phyloP scores from a whole-genome alignment of 1,284 basidiomycete genomes.

The Schizophyllum amplum region DNA sequence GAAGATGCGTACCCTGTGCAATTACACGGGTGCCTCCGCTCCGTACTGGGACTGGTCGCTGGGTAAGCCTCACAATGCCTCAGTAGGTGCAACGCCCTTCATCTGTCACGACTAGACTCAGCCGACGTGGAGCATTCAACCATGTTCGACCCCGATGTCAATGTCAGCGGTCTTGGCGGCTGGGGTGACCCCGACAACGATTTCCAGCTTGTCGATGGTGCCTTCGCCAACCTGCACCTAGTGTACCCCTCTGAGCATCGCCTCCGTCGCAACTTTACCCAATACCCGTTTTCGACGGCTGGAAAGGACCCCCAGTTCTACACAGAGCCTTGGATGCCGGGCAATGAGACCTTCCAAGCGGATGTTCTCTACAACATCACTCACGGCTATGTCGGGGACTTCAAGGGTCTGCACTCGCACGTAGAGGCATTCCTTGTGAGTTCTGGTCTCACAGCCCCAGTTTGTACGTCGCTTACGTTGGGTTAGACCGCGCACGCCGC shows the following conservation, averaged over 20 bases:
- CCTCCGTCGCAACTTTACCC: conserved; percentile 28
- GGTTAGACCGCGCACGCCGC: conserved; percentile 14
- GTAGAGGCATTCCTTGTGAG: conserved; percentile 23
- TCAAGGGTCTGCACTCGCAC: conserved; percentile 24
- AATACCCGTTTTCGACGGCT: conserved; percentile 19
- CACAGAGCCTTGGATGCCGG: conserved; percentile 15
- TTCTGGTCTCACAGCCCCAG: neutral
- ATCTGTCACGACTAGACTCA: conserved; percentile 19
- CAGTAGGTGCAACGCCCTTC: neutral
- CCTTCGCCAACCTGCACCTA: conserved; percentile 21
- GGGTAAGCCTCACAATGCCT: conserved; percentile 15
- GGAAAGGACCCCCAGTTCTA: conserved; percentile 13
- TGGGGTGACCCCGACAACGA: conserved; percentile 28
- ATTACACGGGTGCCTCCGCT: conserved; percentile 21
- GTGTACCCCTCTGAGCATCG: conserved; percentile 27
- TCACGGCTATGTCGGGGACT: conserved; percentile 24
- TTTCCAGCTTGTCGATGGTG: conserved; percentile 23
- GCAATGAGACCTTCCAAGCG: conserved; percentile 24
- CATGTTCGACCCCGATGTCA: conserved; percentile 22
- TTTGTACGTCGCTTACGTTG: neutral
- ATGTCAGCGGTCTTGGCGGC: conserved; percentile 26
- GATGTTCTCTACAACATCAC: conserved; percentile 20
- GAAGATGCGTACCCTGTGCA: conserved; percentile 24
- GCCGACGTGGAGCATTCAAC: conserved; percentile 21
- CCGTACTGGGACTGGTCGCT: conserved; percentile 34